Evolutionary conservation across 2,329 filamentous ascomycete genomes (phyloP), one percentile per base, ranked within the genome.

Genomic region (Hymenoscyphus salicellus): DNA sequence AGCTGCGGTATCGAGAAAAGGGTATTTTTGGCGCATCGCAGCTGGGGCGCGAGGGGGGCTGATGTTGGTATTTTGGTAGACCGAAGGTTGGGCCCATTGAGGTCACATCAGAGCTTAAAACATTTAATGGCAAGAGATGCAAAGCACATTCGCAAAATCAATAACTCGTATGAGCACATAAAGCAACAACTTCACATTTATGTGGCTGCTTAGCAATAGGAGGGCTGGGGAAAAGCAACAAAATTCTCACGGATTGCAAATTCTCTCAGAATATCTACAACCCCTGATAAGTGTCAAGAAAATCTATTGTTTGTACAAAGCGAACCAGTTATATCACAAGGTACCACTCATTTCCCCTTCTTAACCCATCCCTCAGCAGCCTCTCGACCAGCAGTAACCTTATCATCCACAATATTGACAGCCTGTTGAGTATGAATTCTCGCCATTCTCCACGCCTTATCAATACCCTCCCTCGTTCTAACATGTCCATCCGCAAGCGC

Each of bases 311-410:
- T 71, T 66, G 63, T 69, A 70, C 68, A 69, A 57, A 63, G 60
- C 60, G 33, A 30, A 63, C 46, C 63, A 46, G 28, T 52, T 32
- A 63, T 41, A 20, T 38, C 58, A 62, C 58, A 17, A 60, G 4
- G 4, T 36, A 8, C 30, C 38, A 26, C 62, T 71, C 65, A 76
- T 72, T 75, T 75, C 16, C 92, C 93, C 84, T 96, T 93, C 82
- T 87, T 92, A 62, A 98, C 91, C 92, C 93, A 95, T 67, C 87
- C 87, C 82, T 97, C 93, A 65, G 97, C 81, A 59, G 84, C 84
- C 78, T 93, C 89, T 72, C 93, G 85, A 64, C 86, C 89, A 62
- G 89, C 85, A 66, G 84, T 85, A 62, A 97, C 89, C 81, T 91
- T 93, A 67, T 92, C 89, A 75, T 96, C 89, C 66, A 96, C 86